phyloP scores from a whole-genome alignment of 495 filamentous ascomycete species.

The Penicillium mononematosum region DNA sequence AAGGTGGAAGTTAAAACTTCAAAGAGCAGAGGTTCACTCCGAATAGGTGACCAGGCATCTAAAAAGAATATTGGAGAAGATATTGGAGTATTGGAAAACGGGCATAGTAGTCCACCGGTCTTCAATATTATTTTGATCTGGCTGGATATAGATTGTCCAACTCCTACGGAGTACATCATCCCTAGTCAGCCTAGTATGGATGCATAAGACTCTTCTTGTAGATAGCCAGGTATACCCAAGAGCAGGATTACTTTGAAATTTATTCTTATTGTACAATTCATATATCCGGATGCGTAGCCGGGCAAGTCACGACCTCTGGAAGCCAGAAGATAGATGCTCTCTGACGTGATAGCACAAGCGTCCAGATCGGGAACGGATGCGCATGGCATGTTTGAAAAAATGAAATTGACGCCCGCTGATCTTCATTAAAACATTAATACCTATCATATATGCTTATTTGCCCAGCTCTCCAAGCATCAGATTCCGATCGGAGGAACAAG shows the following conservation, averaged over 20 bases:
- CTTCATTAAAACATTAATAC: conserved; percentile 19
- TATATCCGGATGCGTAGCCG: background rate
- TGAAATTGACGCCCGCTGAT: conserved; percentile 20
- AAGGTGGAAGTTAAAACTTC: no score
- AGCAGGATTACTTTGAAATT: background rate
- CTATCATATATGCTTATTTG: conserved; percentile 41
- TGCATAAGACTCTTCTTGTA: no score
- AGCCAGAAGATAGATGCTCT: background rate
- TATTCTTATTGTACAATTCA: conserved; percentile 15
- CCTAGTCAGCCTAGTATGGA: background rate
- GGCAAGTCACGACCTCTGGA: background rate
- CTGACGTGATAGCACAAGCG: background rate
- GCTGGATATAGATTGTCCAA: background rate
- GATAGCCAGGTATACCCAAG: no score
- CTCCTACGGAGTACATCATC: background rate
- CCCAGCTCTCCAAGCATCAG: conserved; percentile 76
- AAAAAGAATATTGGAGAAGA: no score
- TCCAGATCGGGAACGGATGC: background rate
- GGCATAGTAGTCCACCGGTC: no score
- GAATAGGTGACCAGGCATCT: background rate
- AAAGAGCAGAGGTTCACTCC: no score
- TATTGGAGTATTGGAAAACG: no score
- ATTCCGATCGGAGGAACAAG: conserved; percentile 78
- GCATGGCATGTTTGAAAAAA: conserved; percentile 14
- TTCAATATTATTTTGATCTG: background rate